A percentile compares a stretch with the other conserved stretches of the same genome.
phyloP scores from a whole-genome alignment of 2,329 filamentous ascomycete species.

The Sarocladiaceae sp. region DNA sequence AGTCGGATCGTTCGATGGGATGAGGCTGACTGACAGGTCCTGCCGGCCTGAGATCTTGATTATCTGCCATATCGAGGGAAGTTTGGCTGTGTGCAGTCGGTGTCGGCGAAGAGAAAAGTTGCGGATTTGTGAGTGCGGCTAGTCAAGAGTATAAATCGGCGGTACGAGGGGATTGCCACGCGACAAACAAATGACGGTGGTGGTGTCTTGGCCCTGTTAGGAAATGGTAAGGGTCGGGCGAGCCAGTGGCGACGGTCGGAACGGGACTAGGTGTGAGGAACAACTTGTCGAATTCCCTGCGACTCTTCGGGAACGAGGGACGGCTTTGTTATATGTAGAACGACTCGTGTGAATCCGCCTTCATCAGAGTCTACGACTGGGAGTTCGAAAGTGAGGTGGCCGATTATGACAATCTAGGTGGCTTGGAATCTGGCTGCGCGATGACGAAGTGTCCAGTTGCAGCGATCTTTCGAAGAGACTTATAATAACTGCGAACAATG shows the following conservation, averaged over 20 bases:
- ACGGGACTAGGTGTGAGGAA: background rate
- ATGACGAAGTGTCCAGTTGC: too few relatives aligned
- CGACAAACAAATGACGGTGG: background rate
- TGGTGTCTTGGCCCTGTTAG: background rate
- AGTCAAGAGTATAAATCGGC: background rate
- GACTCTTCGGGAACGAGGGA: too few relatives aligned
- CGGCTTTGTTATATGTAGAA: too few relatives aligned
- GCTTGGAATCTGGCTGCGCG: too few relatives aligned
- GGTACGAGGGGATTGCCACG: background rate
- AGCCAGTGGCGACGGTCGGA: background rate
- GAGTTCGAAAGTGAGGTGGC: too few relatives aligned
- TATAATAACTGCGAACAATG: too few relatives aligned
- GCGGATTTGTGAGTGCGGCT: background rate
- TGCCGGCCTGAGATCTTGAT: background rate
- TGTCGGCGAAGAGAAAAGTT: background rate
- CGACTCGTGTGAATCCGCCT: too few relatives aligned
- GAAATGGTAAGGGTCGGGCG: background rate
- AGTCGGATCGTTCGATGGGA: conserved; percentile 33
- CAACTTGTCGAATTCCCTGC: too few relatives aligned
- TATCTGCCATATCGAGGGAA: background rate
- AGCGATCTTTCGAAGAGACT: too few relatives aligned
- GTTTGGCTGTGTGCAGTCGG: background rate
- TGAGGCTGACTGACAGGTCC: conserved; percentile 16
- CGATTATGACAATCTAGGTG: too few relatives aligned
- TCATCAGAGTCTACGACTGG: too few relatives aligned